Base-by-base conservation (phyloP, 768 basidiomycete species). In the Leccinum sublutescens region DNA sequence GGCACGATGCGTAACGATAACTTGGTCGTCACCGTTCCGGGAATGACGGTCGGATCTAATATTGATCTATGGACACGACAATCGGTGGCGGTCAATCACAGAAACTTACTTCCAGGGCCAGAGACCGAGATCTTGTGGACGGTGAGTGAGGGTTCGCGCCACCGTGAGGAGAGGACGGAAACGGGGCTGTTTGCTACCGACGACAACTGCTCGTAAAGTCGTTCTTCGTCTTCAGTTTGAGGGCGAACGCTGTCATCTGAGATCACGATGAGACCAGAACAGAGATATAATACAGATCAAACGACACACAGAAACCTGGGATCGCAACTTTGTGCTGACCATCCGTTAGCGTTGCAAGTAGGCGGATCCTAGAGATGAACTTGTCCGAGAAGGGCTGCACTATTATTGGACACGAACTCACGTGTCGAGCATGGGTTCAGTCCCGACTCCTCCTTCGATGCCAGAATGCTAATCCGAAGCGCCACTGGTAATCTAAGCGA, bases 381-480 rank as follows among this genome's bases (percentile, higher is more conserved):
- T 31, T 31, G 52, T 48, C 27, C 23, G 53, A 25, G 43, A 21
- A 45, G 15, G 17, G 15, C 14, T 27, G 33, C 8, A 17, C 1
- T 17, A 29, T 34, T 17, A 21, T 40, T 29, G 8, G 9, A 40
- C 15, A 36, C 23, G 52, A 31, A 68, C 82, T 57, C 66, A 92
- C 91, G 98, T 93, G 67, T 98, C 97, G 52, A 87, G 78, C 90
- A 98, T 93, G 0, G 97, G 95, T 74, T 99, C 97, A 3, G 77
- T 77, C 2, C 86, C 82, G 1, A 85, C 89, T 15, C 97, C 97
- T 33, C 97, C 97, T 67, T 97, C 93, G 9, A 98, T 82, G 61
- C 97, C 97, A 15, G 93, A 95, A 72, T 99, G 97, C 47, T 92
- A 78, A 71, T 98, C 96, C 0, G 90, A 89, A 12, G 82, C 78